Percentiles rank a stretch among this genome's conserved stretches.
Conservation (phyloP, 1,284 basidiomycete species). For the Ganoderma sp. region DNA sequence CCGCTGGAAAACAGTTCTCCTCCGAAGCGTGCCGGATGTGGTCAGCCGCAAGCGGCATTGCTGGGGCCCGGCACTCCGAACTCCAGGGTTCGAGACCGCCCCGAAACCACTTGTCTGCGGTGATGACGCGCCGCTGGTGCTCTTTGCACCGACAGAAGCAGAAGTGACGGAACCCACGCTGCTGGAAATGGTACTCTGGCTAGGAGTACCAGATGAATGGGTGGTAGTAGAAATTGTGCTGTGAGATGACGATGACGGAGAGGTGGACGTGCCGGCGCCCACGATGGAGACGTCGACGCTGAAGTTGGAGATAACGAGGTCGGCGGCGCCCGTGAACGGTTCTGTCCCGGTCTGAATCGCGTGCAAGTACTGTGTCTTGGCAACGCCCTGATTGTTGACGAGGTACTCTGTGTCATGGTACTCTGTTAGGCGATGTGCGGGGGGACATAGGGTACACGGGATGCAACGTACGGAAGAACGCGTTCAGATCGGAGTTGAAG, state of each 20-base stretch:
- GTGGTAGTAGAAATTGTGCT: not conserved
- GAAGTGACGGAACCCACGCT: not conserved
- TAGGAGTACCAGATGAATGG: not conserved
- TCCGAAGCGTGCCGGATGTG: not conserved
- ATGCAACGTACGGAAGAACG: slow-evolving; percentile 55
- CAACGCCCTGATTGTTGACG: slow-evolving; percentile 37
- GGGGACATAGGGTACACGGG: not conserved
- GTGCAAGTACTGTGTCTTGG: slow-evolving; percentile 56
- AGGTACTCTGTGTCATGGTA: slow-evolving; percentile 36
- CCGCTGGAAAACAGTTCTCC: not conserved
- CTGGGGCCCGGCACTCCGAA: not conserved
- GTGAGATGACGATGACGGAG: not conserved
- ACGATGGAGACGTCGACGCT: slow-evolving; percentile 37
- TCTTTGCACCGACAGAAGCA: not conserved
- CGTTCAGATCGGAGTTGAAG: slow-evolving; percentile 59
- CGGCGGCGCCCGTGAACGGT: slow-evolving; percentile 62
- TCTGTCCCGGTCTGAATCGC: slow-evolving; percentile 71
- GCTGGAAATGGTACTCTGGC: not conserved
- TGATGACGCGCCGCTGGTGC: not conserved
- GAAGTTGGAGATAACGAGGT: slow-evolving; percentile 38
- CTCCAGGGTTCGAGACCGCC: not conserved
- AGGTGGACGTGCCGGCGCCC: slow-evolving; percentile 1
- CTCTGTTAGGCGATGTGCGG: no score
- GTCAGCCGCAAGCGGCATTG: not conserved
- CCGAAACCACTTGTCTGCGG: not conserved